Evolutionary conservation across 345 rosid genomes (phyloP).

Genomic region (Nephelium lappaceum): DNA sequence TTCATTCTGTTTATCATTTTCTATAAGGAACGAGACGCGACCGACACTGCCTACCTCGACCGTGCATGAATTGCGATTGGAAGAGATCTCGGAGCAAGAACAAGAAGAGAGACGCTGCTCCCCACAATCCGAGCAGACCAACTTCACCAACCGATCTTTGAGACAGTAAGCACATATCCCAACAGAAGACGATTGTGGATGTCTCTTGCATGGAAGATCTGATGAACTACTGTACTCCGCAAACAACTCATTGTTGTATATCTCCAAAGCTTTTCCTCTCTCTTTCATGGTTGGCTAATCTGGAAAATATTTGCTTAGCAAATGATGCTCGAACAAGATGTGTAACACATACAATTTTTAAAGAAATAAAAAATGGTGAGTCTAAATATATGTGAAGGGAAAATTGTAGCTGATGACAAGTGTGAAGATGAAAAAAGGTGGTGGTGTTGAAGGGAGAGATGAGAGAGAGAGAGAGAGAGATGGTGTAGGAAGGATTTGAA

Average conservation of each 20-base stretch:
- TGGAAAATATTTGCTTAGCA: background rate
- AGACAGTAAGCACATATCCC: slow-evolving; percentile 90
- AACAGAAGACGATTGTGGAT: slow-evolving; percentile 68
- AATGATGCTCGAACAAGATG: background rate
- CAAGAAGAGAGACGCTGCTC: slow-evolving; percentile 94
- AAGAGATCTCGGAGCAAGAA: slow-evolving; percentile 80
- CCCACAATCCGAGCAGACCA: slow-evolving; percentile 94
- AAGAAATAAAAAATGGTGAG: slow-evolving; percentile 11
- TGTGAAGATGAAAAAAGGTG: slow-evolving; percentile 14
- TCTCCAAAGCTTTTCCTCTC: slow-evolving; percentile 79
- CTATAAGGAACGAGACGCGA: slow-evolving; percentile 84
- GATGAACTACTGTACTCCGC: slow-evolving; percentile 51
- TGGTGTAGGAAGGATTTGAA: slow-evolving; percentile 3
- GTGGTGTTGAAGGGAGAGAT: background rate
- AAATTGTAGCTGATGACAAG: background rate
- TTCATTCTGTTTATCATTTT: slow-evolving; percentile 52
- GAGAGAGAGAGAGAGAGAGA: slow-evolving; percentile 24
- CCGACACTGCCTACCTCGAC: slow-evolving; percentile 70
- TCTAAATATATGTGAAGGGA: slow-evolving; percentile 7
- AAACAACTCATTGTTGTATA: slow-evolving; percentile 39
- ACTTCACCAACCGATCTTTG: slow-evolving; percentile 77
- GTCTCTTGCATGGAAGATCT: slow-evolving; percentile 79
- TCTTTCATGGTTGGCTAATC: slow-evolving; percentile 58
- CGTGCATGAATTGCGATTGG: slow-evolving; percentile 61
- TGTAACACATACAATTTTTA: slow-evolving; percentile 10